phyloP scores from a whole-genome alignment of 1,284 basidiomycete species.

The Chiua sp. region DNA sequence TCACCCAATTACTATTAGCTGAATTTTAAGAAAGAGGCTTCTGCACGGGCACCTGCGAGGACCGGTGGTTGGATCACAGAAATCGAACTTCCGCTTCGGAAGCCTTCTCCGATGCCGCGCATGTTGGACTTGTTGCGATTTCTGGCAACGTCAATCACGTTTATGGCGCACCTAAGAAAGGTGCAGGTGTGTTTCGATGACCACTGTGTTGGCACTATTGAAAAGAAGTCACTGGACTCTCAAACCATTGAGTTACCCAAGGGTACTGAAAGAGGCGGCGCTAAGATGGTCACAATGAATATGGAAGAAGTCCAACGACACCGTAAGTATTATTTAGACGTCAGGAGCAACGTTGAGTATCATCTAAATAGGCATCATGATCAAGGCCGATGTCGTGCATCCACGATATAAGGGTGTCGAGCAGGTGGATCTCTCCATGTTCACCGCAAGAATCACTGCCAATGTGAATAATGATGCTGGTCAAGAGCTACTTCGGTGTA shows the following conservation, averaged over 20 bases:
- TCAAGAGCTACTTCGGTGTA: slow-evolving; percentile 83
- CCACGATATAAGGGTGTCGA: slow-evolving; percentile 27
- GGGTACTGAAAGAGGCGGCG: slow-evolving; percentile 50
- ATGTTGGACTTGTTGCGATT: slow-evolving; percentile 88
- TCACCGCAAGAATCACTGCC: slow-evolving; percentile 80
- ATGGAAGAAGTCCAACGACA: background rate
- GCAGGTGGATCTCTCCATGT: slow-evolving; percentile 79
- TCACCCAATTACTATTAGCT: background rate
- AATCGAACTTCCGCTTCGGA: slow-evolving; percentile 87
- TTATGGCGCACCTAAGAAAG: slow-evolving; percentile 83
- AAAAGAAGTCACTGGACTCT: slow-evolving; percentile 67
- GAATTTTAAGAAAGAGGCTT: background rate
- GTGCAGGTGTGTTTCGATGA: slow-evolving; percentile 83
- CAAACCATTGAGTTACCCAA: slow-evolving; percentile 56
- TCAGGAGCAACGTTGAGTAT: background rate
- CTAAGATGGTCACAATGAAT: slow-evolving; percentile 59
- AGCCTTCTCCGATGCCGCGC: slow-evolving; percentile 79
- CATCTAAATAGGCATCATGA: slow-evolving; percentile 2
- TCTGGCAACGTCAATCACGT: slow-evolving; percentile 90
- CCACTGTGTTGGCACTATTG: slow-evolving; percentile 71
- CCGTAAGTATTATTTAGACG: slow-evolving; percentile 3
- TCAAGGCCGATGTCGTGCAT: slow-evolving; percentile 1
- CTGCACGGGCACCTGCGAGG: no score
- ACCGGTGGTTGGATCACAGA: slow-evolving; percentile 55
- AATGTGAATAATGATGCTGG: slow-evolving; percentile 71